A percentile compares a stretch with the other conserved stretches of the same genome.
phyloP scores from a whole-genome alignment of 306 rosid species.

The Quercus variabilis region DNA sequence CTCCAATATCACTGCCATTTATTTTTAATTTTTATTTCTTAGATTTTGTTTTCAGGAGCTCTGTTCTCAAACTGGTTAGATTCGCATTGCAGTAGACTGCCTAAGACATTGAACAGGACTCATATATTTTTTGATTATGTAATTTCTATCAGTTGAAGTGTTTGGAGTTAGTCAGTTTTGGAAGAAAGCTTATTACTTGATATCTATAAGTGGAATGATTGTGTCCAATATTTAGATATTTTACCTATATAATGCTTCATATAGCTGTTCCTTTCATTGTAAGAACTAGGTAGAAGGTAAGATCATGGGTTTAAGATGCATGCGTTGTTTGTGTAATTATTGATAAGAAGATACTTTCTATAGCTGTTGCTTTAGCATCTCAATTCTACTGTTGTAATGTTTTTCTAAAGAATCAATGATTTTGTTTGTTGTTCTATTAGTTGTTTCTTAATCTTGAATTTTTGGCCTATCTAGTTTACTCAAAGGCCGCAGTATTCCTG shows the following conservation, averaged over 20 bases:
- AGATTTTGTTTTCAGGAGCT: not conserved
- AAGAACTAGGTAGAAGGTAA: no score
- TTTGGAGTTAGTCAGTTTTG: not conserved
- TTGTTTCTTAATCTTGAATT: not conserved
- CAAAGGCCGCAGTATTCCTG: slow-evolving; percentile 93
- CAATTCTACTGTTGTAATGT: not conserved
- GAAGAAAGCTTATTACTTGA: not conserved
- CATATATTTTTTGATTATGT: not conserved
- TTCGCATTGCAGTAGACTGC: not conserved
- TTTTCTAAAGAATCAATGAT: not conserved
- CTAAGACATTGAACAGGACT: not conserved
- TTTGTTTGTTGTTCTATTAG: not conserved
- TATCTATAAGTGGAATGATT: not conserved
- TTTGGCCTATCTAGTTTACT: slow-evolving; percentile 56
- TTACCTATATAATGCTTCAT: not conserved
- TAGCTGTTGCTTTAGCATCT: not conserved
- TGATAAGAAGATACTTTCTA: not conserved
- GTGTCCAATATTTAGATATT: not conserved
- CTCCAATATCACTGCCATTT: not conserved
- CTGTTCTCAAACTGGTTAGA: not conserved
- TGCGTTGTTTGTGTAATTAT: no score
- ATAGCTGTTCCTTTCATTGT: not conserved
- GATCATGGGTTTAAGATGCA: no score
- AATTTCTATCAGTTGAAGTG: not conserved
- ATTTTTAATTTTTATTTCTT: not conserved